A percentile compares a stretch with the other conserved stretches of the same genome.
These are phyloP conservation scores for Phanerodontia chrysosporium DNA, from an alignment of 768 basidiomycete genomes.

Conservation along the genomic window DNA sequence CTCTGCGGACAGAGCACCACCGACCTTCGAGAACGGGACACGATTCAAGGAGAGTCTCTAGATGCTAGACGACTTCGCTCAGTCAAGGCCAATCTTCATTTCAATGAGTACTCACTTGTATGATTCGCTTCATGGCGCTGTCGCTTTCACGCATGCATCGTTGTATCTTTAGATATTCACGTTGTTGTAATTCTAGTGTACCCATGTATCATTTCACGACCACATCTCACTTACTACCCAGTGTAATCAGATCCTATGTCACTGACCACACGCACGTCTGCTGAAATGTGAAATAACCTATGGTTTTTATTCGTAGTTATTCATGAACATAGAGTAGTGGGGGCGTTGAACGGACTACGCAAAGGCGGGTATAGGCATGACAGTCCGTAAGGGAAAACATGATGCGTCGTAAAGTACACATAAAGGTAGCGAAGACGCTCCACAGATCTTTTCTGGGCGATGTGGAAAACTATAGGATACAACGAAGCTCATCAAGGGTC, in stretches of 20 bases:
- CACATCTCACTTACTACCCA: too few species aligned
- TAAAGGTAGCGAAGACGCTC: background rate
- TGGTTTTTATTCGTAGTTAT: background rate
- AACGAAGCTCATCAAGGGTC: slow-evolving; percentile 7
- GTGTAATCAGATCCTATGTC: too few species aligned
- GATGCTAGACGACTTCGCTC: background rate
- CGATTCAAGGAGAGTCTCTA: slow-evolving; percentile 26
- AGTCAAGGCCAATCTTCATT: background rate
- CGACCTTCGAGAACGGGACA: slow-evolving; percentile 26
- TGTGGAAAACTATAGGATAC: background rate
- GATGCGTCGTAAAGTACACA: slow-evolving; percentile 2
- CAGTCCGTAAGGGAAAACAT: slow-evolving; percentile 6
- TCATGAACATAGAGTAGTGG: background rate
- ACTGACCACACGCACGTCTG: too few species aligned
- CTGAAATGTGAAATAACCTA: background rate
- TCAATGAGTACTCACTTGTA: background rate
- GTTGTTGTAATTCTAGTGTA: background rate
- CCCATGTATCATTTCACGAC: background rate
- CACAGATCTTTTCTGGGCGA: background rate
- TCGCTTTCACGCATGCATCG: background rate
- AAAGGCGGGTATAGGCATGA: slow-evolving; percentile 1
- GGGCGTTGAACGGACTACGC: background rate
- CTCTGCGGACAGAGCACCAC: slow-evolving; percentile 8
- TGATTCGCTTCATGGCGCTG: too few species aligned
- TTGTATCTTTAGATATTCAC: background rate